Conservation (phyloP, 139 green algal species). For the Picochlorum sp. region DNA sequence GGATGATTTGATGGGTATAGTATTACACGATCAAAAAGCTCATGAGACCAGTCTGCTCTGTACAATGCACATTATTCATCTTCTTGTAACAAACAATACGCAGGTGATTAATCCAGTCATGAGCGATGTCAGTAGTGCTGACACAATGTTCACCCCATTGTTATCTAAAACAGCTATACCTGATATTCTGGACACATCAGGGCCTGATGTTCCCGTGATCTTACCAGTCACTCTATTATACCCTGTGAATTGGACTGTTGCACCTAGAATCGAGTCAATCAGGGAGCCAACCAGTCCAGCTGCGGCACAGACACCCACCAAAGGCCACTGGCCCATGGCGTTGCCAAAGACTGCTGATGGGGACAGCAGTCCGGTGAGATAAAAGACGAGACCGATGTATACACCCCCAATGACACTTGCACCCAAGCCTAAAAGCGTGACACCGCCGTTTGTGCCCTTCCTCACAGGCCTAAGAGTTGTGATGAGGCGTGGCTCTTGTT, state of each 20-base stretch:
- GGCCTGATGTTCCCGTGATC: constrained; percentile 22
- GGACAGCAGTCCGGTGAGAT: constrained; percentile 23
- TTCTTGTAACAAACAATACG: neutral
- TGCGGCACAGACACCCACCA: constrained; percentile 40
- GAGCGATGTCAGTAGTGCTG: constrained; percentile 22
- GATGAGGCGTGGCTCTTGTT: constrained; percentile 61
- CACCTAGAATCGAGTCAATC: constrained; percentile 87
- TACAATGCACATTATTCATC: neutral
- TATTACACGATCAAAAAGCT: too few relatives aligned
- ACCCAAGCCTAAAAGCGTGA: constrained; percentile 62
- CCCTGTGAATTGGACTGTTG: constrained; percentile 84
- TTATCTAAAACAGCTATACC: constrained; percentile 40
- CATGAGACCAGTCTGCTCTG: too few relatives aligned
- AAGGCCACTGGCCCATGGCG: constrained; percentile 15
- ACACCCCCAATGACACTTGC: constrained; percentile 61
- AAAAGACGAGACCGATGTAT: constrained; percentile 63
- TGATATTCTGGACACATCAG: constrained; percentile 33
- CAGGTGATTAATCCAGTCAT: constrained; percentile 6
- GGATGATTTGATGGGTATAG: too few relatives aligned
- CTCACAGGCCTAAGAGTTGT: constrained; percentile 65
- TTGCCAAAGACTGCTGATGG: constrained; percentile 8
- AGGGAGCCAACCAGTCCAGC: constrained; percentile 74
- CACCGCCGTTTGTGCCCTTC: constrained; percentile 76
- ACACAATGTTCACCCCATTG: constrained; percentile 47
- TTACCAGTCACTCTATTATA: constrained; percentile 34